phyloP scores from a whole-genome alignment of 345 rosid species.

The Eucalyptus grandis region DNA sequence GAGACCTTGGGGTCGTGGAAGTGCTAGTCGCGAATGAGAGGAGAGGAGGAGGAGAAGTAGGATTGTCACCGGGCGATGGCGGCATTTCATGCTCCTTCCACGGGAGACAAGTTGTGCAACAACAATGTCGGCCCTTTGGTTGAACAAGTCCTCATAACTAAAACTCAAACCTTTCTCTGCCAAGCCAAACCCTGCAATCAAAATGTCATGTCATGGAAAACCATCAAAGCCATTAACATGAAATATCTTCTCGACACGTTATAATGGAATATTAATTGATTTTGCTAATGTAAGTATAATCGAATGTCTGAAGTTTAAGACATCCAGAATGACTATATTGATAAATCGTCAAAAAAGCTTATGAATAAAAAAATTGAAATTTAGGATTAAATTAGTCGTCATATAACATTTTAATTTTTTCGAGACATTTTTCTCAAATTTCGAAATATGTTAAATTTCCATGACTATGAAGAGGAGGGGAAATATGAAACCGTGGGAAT shows the following conservation, averaged over 20 bases:
- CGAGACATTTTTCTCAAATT: not conserved
- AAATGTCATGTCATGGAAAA: not conserved
- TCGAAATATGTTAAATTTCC: not conserved
- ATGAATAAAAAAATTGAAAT: not conserved
- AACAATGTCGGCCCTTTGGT: not conserved
- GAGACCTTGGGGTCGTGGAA: too few relatives aligned
- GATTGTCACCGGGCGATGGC: not conserved
- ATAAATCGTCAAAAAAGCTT: rapidly evolving
- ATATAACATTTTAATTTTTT: too few relatives aligned
- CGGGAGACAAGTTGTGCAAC: not conserved
- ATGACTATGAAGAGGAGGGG: not conserved
- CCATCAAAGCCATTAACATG: not conserved
- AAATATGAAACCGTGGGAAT: not conserved
- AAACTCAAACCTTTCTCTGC: too few relatives aligned
- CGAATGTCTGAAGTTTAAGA: not conserved
- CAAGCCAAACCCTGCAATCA: too few relatives aligned
- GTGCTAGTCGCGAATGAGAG: not conserved
- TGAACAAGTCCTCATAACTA: not conserved
- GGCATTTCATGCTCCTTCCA: not conserved
- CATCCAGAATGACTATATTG: rapidly evolving
- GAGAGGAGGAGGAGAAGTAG: not conserved
- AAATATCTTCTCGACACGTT: not conserved
- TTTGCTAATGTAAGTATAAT: not conserved
- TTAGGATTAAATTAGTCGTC: rapidly evolving
- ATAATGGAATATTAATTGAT: not conserved